Evolutionary conservation across 345 rosid species (phyloP).

Genomic region (Eucalyptus grandis): DNA sequence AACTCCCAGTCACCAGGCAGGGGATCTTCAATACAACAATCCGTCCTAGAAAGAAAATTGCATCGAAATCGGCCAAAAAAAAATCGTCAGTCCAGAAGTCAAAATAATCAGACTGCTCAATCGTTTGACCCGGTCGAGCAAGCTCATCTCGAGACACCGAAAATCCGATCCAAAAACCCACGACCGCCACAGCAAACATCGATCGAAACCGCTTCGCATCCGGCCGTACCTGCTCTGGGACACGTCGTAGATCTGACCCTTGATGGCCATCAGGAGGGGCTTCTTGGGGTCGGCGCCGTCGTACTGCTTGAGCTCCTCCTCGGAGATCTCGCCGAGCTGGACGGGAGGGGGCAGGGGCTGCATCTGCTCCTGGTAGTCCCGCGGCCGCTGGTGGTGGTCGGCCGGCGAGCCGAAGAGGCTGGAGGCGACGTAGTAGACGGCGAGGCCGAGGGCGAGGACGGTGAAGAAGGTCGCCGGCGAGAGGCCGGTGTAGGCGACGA

Average conservation of each 20-base stretch:
- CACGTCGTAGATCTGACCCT: slow-evolving; percentile 99
- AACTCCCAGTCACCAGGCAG: neutral
- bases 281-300: slow-evolving; percentile 78
- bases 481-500: slow-evolving; percentile 75
- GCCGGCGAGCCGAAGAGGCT: slow-evolving; percentile 47
- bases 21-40: neutral
- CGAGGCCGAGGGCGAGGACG: slow-evolving; percentile 50
- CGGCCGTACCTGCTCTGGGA: slow-evolving; percentile 79
- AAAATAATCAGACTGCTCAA: neutral
- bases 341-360: slow-evolving; percentile 82
- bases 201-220: neutral
- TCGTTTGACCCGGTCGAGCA: neutral
- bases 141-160: neutral
- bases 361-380: slow-evolving; percentile 38
- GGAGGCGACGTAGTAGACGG: slow-evolving; percentile 59
- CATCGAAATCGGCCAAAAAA: neutral
- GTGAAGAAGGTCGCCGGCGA: slow-evolving; percentile 81
- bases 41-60: neutral
- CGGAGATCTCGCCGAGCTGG: slow-evolving; percentile 83
- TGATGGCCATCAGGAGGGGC: slow-evolving; percentile 97
- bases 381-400: slow-evolving; percentile 21
- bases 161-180: neutral
- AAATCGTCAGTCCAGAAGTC: neutral
- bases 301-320: slow-evolving; percentile 72
- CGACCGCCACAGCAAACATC: neutral